Base-by-base conservation (phyloP, 2,329 filamentous ascomycete genomes). In the Aspergillus udagawae region DNA sequence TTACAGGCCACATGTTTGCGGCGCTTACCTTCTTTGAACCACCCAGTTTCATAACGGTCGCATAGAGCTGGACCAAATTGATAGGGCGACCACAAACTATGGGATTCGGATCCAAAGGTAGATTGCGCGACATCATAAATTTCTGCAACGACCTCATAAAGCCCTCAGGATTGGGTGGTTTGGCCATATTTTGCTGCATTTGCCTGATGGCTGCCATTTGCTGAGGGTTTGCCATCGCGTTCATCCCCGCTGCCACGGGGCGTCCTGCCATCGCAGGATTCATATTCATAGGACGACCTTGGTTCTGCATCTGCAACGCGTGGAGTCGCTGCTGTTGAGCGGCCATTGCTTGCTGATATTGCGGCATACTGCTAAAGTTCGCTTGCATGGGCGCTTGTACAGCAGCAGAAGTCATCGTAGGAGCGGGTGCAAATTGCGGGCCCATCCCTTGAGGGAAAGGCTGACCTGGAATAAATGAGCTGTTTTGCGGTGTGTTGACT, bases 241-340 rank as follows among this genome's bases (percentile, higher is more conserved):
- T 75, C 67, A 74, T 72, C 20, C 69, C 70, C 51, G 67, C 65
- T 49, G 67, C 64, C 45, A 66, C 64, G 3, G 72, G 70, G 28
- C 74, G 73, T 27, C 68, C 69, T 49, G 67, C 65, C 66, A 74
- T 69, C 49, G 70, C 67, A 8, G 69, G 64, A 54, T 74, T 77
- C 49, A 75, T 74, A 59, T 78, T 72, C 65, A 83, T 79, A 61
- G 87, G 85, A 60, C 89, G 86, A 44, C 89, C 82, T 67, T 92
- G 90, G 56, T 88, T 85, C 67, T 95, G 90, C 53, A 95, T 75
- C 59, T 90, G 88, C 85, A 95, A 89, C 65, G 95, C 90, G 67
- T 95, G 93, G 51, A 88, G 77, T 56, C 85, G 71, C 56, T 77
- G 83, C 67, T 91, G 88, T 62, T 91, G 86, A 67, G 90, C 87